Percentiles rank a stretch among this genome's conserved stretches.
phyloP scores from a whole-genome alignment of 208 protist genomes.

The Spongospora subterranea region DNA sequence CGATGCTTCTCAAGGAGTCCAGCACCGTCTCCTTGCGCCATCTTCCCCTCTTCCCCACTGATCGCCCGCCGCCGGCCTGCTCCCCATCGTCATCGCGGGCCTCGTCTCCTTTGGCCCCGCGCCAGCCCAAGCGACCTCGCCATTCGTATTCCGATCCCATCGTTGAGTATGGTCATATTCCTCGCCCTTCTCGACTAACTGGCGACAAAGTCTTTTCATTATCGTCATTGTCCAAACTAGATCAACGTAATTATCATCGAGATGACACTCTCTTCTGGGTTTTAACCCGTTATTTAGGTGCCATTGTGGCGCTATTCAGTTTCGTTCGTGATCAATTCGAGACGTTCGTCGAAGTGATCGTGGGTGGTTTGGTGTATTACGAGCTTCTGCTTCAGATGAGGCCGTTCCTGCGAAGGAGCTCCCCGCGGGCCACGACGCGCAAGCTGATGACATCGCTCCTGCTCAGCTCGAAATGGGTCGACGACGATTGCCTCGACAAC shows the following conservation, averaged over 20 bases:
- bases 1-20: too few relatives aligned
- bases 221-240: too few relatives aligned
- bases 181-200: background rate
- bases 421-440: background rate
- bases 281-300: background rate
- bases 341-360: background rate
- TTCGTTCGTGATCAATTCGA: background rate
- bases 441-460: background rate
- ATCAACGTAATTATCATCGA: background rate
- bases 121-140: background rate
- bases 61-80: background rate
- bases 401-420: background rate
- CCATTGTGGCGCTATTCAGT: background rate
- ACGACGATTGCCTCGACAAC: constrained; percentile 53
- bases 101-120: background rate
- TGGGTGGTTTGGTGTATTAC: constrained; percentile 30
- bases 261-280: background rate
- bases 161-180: too few relatives aligned
- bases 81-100: background rate
- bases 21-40: background rate
- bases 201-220: background rate
- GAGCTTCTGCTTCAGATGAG: background rate
- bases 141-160: background rate
- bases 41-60: too few relatives aligned
- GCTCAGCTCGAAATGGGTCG: constrained; percentile 46